Evolutionary conservation across 495 filamentous ascomycete genomes (phyloP).

Genomic region (Friedmanniomyces simplex): DNA sequence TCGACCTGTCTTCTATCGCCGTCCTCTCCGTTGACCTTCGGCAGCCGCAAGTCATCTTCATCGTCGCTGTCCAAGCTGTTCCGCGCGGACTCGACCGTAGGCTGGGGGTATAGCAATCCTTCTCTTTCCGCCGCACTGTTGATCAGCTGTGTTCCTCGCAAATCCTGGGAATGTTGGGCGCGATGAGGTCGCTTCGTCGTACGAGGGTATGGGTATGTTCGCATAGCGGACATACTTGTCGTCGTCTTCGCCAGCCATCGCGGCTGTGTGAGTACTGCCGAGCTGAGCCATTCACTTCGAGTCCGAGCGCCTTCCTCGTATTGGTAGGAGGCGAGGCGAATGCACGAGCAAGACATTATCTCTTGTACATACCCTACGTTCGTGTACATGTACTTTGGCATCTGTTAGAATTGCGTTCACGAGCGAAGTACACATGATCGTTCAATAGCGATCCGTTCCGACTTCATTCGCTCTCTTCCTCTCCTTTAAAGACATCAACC

Average conservation of each 20-base stretch:
- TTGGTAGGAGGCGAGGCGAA: too few relatives aligned
- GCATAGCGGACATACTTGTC: constrained; percentile 11
- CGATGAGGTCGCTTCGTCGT: constrained; percentile 76
- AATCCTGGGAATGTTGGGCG: constrained; percentile 50
- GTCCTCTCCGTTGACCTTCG: constrained; percentile 26
- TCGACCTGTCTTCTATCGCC: constrained; percentile 67
- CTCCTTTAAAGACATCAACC: too few relatives aligned
- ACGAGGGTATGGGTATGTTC: constrained; percentile 73
- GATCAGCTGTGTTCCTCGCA: constrained; percentile 40
- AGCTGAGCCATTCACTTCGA: too few relatives aligned
- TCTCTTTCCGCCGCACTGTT: constrained; percentile 54
- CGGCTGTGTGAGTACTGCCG: too few relatives aligned
- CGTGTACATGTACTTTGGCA: too few relatives aligned
- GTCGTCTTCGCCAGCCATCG: constrained; percentile 8
- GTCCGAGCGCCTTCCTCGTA: too few relatives aligned
- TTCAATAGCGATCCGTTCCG: too few relatives aligned
- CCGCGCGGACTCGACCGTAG: constrained; percentile 62
- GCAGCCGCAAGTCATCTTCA: constrained; percentile 12
- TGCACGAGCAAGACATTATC: too few relatives aligned
- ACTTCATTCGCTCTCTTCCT: too few relatives aligned
- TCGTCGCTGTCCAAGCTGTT: constrained; percentile 46
- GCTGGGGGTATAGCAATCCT: constrained; percentile 58
- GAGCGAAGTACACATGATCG: too few relatives aligned
- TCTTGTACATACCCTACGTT: too few relatives aligned
- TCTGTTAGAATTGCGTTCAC: too few relatives aligned